Base-by-base conservation (phyloP, 345 rosid genomes). In the Boechera divaricarpa region DNA sequence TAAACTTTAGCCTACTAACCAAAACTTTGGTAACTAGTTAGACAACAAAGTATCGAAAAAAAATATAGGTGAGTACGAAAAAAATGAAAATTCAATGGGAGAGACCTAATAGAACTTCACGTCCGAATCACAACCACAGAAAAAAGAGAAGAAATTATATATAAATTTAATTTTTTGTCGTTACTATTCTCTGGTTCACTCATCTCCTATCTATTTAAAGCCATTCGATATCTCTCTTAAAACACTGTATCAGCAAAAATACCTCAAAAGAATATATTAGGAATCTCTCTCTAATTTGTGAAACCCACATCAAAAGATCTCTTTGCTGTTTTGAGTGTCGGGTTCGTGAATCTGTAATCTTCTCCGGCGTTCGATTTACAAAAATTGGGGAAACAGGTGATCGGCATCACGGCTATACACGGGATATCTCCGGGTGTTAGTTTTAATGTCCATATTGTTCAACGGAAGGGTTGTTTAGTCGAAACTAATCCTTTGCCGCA, bases 331-430 rank as follows among this genome's bases (percentile, higher is more conserved):
- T 68, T 72, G 76, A 76, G 53, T 73, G 72, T 55, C 55, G 67
- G 51, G 69, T 67, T 71, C 48, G 38, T 54, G 5, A 2, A 3
- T 21, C 52, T 10, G 69, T 32, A 1, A 11, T 44, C 38, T 18
- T 52, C 49, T 76, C 75, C 66, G 76, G 76, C 77, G 70, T 41
- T 33, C 26, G 64, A 60, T 53, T n/a, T 1, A 9, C 1, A 71
- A 70, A 52, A 72, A 84, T 81, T 77, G 33, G 88, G 86, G 86
- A 60, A 86, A 66, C 77, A 77, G 73, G 85, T 86, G 86, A 93
- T 67, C 82, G 96, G 84, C 90, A 93, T 90, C 98, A 96, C 99
- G 99, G 99, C 99, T 91, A 87, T 91, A 90, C 87, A 79, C 89
- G 80, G 91, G 81, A 83, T 55, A 82, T 45, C 66, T 53, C 89